Conservation (phyloP, 768 basidiomycete genomes). For the Tremella mesenterica region DNA sequence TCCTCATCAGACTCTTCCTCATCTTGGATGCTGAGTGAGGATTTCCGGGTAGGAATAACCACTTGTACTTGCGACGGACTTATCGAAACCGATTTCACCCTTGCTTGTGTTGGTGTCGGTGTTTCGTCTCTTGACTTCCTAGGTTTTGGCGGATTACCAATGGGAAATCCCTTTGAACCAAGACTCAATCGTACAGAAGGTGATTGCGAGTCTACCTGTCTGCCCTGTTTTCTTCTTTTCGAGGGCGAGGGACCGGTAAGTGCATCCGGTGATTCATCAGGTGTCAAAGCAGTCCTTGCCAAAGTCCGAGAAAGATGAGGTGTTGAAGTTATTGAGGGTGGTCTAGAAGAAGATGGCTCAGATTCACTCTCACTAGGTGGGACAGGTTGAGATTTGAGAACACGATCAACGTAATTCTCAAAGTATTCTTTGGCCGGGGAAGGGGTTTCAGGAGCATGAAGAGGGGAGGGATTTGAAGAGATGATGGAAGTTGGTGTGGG, state of each 20-base stretch:
- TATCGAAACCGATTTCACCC: too few species aligned
- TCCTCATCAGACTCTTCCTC: constrained; percentile 26
- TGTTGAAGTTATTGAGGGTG: constrained; percentile 12
- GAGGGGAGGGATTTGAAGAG: constrained; percentile 1
- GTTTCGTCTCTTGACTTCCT: neutral
- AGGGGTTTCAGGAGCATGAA: constrained; percentile 1
- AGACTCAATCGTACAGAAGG: too few species aligned
- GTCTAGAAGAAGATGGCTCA: neutral
- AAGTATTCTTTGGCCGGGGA: constrained; percentile 11
- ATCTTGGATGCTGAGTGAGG: neutral
- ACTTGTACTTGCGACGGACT: too few species aligned
- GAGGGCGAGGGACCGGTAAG: constrained; percentile 28
- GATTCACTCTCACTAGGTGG: neutral
- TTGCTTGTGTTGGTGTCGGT: neutral
- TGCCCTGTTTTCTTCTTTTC: constrained; percentile 21
- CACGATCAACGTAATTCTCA: constrained; percentile 16
- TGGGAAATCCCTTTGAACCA: too few species aligned
- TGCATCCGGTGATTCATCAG: constrained; percentile 23
- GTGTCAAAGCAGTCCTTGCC: constrained; percentile 14
- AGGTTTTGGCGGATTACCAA: neutral
- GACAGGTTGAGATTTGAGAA: constrained; percentile 2
- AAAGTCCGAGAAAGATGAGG: constrained; percentile 17
- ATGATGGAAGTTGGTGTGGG: constrained; percentile 9
- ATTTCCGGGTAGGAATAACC: neutral
- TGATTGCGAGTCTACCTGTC: too few species aligned